These are phyloP conservation scores for Pseudomonodictys pantanalensis DNA, from an alignment of 495 filamentous ascomycete genomes.

Conservation along the genomic window DNA sequence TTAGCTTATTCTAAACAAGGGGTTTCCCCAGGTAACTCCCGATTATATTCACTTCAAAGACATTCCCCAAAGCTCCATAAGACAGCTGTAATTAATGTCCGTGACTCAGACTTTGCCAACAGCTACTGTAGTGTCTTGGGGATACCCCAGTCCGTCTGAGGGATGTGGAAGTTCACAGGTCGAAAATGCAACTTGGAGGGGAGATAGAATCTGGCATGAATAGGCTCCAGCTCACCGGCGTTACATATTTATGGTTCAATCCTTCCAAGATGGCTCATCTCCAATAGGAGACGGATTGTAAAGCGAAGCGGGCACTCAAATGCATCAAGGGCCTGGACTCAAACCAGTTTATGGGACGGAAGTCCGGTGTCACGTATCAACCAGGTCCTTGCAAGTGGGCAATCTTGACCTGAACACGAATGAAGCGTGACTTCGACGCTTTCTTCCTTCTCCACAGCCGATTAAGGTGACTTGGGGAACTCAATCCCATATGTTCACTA, in stretches of 20 bases:
- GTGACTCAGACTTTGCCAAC: constrained; percentile 17
- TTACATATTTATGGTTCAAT: constrained; percentile 19
- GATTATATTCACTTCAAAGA: constrained; percentile 4
- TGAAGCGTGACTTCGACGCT: neutral
- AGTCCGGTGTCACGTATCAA: constrained; percentile 13
- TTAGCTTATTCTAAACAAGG: too few species aligned
- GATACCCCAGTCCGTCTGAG: neutral
- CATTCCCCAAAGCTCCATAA: constrained; percentile 5
- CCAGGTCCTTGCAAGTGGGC: constrained; percentile 1
- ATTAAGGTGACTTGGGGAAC: constrained; percentile 7
- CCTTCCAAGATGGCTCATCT: constrained; percentile 21
- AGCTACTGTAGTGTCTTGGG: constrained; percentile 6
- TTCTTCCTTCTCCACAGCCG: constrained; percentile 7
- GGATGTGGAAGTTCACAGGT: neutral
- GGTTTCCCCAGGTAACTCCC: constrained; percentile 1
- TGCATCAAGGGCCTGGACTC: neutral
- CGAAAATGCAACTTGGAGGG: constrained; percentile 1
- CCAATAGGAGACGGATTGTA: constrained; percentile 1
- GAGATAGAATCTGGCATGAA: constrained; percentile 11
- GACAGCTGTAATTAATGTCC: constrained; percentile 10
- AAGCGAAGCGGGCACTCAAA: neutral
- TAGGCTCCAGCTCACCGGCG: constrained; percentile 21
- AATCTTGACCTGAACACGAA: constrained; percentile 16
- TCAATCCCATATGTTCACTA: constrained; percentile 2
- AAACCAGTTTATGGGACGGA: constrained; percentile 3